Percentiles rank a stretch among this genome's conserved stretches.
These are phyloP conservation scores for Eimeria sp. DNA, from an alignment of 169 alveolate genomes.

Conservation along the genomic window DNA sequence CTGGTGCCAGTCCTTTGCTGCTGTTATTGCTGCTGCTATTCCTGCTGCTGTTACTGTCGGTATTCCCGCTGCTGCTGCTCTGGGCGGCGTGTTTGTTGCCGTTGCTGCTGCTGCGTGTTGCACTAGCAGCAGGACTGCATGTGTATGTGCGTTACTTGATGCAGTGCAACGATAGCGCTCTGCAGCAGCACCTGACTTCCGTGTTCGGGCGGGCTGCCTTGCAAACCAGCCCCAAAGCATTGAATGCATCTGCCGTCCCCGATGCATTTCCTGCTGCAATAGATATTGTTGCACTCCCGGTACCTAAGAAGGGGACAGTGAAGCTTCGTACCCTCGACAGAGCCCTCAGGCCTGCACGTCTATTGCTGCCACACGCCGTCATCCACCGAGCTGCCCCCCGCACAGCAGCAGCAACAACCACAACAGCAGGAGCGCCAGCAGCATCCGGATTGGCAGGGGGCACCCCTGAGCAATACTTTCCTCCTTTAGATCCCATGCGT, in stretches of 20 bases:
- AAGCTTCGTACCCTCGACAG: neutral
- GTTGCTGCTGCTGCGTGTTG: neutral
- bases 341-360: constrained; percentile 15
- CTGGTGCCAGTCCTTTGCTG: constrained; percentile 10
- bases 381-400: constrained; percentile 11
- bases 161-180: constrained; percentile 26
- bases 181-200: constrained; percentile 25
- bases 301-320: neutral
- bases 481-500: constrained; percentile 23
- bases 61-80: too few relatives aligned
- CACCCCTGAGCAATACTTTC: neutral
- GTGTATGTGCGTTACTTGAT: neutral
- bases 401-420: constrained; percentile 8
- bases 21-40: neutral
- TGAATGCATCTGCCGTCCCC: neutral
- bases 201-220: neutral
- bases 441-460: constrained; percentile 9
- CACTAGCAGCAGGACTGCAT: too few relatives aligned
- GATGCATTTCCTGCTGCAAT: constrained; percentile 7
- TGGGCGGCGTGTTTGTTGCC: too few relatives aligned
- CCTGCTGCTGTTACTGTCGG: too few relatives aligned
- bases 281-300: constrained; percentile 21
- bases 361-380: constrained; percentile 44
- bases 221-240: neutral
- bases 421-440: constrained; percentile 34